These are phyloP conservation scores for Micractinium sp. DNA, from an alignment of 139 green algal species.

Conservation along the genomic window DNA sequence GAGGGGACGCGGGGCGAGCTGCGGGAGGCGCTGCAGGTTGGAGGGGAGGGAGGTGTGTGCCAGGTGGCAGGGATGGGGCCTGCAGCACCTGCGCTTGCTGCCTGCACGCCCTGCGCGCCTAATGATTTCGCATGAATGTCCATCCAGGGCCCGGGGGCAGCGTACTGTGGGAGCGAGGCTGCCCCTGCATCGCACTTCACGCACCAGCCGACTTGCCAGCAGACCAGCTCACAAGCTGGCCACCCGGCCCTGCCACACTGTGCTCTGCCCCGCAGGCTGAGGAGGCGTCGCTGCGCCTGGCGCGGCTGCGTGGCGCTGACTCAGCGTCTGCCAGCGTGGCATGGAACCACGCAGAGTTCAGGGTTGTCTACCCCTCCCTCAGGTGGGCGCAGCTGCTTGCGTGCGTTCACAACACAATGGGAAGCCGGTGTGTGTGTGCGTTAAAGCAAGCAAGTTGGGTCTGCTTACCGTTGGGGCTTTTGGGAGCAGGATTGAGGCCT, in stretches of 20 bases:
- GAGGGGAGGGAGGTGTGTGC: not conserved
- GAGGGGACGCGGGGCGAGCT: constrained; percentile 84
- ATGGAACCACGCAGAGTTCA: constrained; percentile 91
- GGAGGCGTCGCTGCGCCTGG: constrained; percentile 61
- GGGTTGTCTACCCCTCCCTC: constrained; percentile 79
- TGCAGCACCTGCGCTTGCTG: too few relatives aligned
- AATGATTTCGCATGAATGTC: too few relatives aligned
- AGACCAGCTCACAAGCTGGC: too few relatives aligned
- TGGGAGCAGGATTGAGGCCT: too few relatives aligned
- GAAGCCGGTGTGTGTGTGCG: not conserved
- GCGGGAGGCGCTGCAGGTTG: constrained; percentile 77
- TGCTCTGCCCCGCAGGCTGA: constrained; percentile 59
- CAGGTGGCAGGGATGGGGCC: too few relatives aligned
- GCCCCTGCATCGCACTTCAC: not conserved
- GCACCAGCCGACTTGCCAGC: too few relatives aligned
- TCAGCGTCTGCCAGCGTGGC: constrained; percentile 9
- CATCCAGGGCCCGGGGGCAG: too few relatives aligned
- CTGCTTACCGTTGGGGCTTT: too few relatives aligned
- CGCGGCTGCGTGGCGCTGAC: constrained; percentile 44
- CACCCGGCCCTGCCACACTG: not conserved
- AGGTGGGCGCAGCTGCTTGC: not conserved
- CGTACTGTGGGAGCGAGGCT: not conserved
- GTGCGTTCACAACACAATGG: not conserved
- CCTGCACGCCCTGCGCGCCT: too few relatives aligned
- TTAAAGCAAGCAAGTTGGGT: too few relatives aligned